Percentiles rank a stretch among this genome's conserved stretches.
phyloP scores from a whole-genome alignment of 2,329 filamentous ascomycete genomes.

The Talaromyces sp. region DNA sequence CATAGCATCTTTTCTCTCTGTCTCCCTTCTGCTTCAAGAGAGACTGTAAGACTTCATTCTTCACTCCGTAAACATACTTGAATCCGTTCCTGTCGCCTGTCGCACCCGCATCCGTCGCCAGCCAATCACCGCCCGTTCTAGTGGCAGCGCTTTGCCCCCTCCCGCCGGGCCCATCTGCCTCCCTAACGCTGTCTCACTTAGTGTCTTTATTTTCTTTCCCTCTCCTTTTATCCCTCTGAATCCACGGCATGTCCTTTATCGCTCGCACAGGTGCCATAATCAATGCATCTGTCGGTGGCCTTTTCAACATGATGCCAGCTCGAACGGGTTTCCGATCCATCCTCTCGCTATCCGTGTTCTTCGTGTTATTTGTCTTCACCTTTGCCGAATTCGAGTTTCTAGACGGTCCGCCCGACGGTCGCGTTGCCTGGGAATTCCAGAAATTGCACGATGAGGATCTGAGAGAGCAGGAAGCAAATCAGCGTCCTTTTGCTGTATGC shows the following conservation, averaged over 20 bases:
- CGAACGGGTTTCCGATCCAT: conserved; percentile 17
- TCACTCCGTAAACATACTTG: background rate
- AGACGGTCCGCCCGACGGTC: background rate
- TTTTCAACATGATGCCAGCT: conserved; percentile 15
- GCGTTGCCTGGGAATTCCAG: conserved; percentile 15
- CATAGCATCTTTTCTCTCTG: background rate
- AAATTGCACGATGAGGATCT: conserved; percentile 13
- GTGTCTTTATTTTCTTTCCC: background rate
- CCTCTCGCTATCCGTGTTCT: conserved; percentile 17
- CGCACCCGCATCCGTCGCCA: background rate
- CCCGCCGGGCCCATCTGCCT: background rate
- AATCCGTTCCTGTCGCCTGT: conserved; percentile 1
- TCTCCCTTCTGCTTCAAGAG: background rate
- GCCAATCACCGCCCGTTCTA: background rate
- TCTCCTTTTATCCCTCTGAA: background rate
- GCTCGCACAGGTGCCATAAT: conserved; percentile 14
- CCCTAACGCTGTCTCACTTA: background rate
- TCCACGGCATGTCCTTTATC: conserved; percentile 16
- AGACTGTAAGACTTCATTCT: background rate
- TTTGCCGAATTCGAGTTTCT: conserved; percentile 15
- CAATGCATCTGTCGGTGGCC: conserved; percentile 17
- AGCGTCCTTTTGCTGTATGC: conserved; percentile 16
- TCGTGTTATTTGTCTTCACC: conserved; percentile 16
- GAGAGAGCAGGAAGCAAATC: conserved; percentile 10
- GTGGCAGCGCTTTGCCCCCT: conserved; percentile 3